These are phyloP conservation scores for Ophiocordyceps sinensis DNA, from an alignment of 2,329 filamentous ascomycete species.

Conservation along the genomic window DNA sequence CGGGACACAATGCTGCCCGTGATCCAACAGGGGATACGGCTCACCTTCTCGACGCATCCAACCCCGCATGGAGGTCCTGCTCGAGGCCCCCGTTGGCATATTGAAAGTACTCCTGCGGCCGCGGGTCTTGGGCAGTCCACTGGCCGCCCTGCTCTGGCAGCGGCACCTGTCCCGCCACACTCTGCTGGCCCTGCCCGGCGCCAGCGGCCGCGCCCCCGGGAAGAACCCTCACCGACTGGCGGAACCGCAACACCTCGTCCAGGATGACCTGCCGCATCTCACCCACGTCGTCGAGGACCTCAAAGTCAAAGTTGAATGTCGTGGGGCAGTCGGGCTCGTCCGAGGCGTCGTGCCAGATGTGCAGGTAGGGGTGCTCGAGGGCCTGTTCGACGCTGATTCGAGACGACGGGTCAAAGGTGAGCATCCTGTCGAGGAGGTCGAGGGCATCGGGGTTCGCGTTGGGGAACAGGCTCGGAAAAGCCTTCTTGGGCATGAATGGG, in stretches of 20 bases:
- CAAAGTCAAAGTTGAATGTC: constrained; percentile 96
- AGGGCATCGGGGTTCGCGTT: constrained; percentile 92
- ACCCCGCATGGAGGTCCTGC: constrained; percentile 40
- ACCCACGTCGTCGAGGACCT: constrained; percentile 85
- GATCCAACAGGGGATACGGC: not conserved
- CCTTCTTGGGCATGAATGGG: constrained; percentile 85
- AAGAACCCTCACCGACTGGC: constrained; percentile 42
- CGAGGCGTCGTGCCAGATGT: constrained; percentile 96
- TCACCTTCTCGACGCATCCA: constrained; percentile 16
- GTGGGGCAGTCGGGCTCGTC: constrained; percentile 90
- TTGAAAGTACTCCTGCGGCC: constrained; percentile 42
- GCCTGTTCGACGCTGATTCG: constrained; percentile 92
- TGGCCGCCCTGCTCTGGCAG: constrained; percentile 35
- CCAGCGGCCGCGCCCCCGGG: constrained; percentile 21
- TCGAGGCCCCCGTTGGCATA: constrained; percentile 37
- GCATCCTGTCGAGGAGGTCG: constrained; percentile 90
- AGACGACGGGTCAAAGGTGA: constrained; percentile 87
- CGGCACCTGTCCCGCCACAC: constrained; percentile 30
- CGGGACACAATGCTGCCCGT: too few relatives aligned
- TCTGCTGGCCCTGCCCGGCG: constrained; percentile 21
- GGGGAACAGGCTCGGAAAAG: constrained; percentile 79
- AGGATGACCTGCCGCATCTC: constrained; percentile 97
- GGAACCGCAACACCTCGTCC: constrained; percentile 83
- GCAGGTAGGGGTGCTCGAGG: constrained; percentile 87
- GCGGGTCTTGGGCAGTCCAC: constrained; percentile 45